Evolutionary conservation across 2,329 filamentous ascomycete species (phyloP), one percentile per base, ranked within the genome.

Genomic region (Zymoseptoria ardabiliae): DNA sequence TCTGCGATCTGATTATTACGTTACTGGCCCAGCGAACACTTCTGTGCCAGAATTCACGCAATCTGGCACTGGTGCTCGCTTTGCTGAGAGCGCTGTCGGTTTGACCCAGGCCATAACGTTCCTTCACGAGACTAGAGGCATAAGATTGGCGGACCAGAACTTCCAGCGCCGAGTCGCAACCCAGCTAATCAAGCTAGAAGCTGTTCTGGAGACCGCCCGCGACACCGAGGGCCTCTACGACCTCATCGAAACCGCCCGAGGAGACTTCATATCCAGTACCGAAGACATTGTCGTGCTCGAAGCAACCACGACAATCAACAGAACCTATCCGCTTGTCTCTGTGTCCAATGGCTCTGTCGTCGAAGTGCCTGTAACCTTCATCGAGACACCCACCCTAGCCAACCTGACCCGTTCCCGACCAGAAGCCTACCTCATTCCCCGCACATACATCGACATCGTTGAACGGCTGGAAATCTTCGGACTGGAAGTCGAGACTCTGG

Each of bases 1-100:
- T 11, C 64, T 73, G 30, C 64, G 71, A 21, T 73, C 69, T 71
- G 71, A 72, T 10, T 66, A 69, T 7, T 74, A 74, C 45, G 71
- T 71, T 21, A 72, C 70, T 5, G 65, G 69, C 13, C 45, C 56
- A 11, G 54, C 54, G 49, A 63, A 63, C 53, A 59, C 57, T 1
- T 61, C 62, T 3, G 45, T 25, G 4, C 64, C 64, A 25, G 55
- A 54, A n/a, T 63, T 62, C 56, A 58, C 63, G 25, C 61, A 65
- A 28, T 59, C 64, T 23, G 57, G 58, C 49, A 62, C 56, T 25
- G 60, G 61, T 30, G 54, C 63, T 21, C 55, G 59, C 35, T 61
- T 51, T n/a, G 63, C 61, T 8, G 61, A 62, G 20, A 65, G 63
- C 45, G 56, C 59, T 28, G 56, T 63, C 41, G 61, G 58, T 20